Conservation (phyloP, 495 filamentous ascomycete genomes). For the Pseudevernia furfuracea region DNA sequence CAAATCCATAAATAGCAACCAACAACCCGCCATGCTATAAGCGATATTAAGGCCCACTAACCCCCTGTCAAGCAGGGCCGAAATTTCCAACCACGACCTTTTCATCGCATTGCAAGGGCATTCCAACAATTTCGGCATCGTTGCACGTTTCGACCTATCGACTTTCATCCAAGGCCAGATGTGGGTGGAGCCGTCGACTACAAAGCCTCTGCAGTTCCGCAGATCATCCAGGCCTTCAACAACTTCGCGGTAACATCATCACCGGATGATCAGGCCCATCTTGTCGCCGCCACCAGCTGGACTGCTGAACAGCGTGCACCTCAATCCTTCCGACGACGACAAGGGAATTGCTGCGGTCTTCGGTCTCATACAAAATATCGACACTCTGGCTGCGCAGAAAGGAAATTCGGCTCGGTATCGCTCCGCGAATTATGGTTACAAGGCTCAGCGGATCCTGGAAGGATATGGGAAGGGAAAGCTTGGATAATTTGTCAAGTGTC, state of each 20-base stretch:
- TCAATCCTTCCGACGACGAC: too few relatives aligned
- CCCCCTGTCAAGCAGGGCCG: too few relatives aligned
- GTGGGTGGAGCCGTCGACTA: conserved; percentile 33
- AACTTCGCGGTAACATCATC: not conserved
- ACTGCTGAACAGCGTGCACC: too few relatives aligned
- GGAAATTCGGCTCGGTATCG: not conserved
- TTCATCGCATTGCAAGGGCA: conserved; percentile 35
- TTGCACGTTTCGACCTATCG: conserved; percentile 31
- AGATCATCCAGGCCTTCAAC: conserved; percentile 27
- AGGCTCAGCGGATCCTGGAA: not conserved
- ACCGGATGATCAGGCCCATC: too few relatives aligned
- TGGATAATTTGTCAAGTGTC: conserved; percentile 32
- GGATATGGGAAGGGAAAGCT: conserved; percentile 24
- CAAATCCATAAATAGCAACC: too few relatives aligned
- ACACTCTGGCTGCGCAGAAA: not conserved
- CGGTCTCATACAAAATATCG: not conserved
- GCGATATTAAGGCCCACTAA: too few relatives aligned
- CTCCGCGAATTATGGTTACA: not conserved
- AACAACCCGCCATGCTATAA: too few relatives aligned
- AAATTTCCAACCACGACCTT: conserved; percentile 25
- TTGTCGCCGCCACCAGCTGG: too few relatives aligned
- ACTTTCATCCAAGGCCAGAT: conserved; percentile 30
- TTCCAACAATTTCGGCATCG: conserved; percentile 36
- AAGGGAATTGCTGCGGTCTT: not conserved
- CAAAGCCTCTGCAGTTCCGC: conserved; percentile 3